Base-by-base conservation (phyloP, 2,329 filamentous ascomycete genomes). In the Penicillium psychrosexuale region DNA sequence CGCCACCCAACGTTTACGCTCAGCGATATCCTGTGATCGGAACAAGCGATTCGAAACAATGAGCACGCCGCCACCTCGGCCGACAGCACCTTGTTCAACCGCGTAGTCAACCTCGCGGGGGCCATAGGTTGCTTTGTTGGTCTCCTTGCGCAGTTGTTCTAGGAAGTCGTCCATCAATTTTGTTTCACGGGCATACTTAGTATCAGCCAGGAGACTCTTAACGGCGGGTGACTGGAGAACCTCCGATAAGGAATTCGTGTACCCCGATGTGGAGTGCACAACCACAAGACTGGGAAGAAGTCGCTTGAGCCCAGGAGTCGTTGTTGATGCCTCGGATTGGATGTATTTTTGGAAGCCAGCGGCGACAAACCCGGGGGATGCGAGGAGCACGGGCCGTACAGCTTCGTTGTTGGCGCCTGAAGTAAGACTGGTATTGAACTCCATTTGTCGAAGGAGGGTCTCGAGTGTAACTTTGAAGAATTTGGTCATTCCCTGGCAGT, bases 121-220 rank as follows among this genome's bases (percentile, higher is more conserved):
- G 0, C 94, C 94, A 73, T 99, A 99, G 82, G 92, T 96, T 2
- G 92, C 93, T 53, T 89, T 84, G 3, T 90, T 89, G 61, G 97
- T 92, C 59, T 97, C 92, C 56, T 84, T 84, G 48, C 92, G 86
- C 56, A 99, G 78, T 57, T 90, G 79, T 0, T 86, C 82, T 64
- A 89, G 85, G 69, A 97, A 91, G 42, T 86, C 84, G 66, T 97
- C 91, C 85, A 99, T 91, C 57, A 90, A 80, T 36, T 81, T 82
- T 1, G 91, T 91, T 73, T 97, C 92, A 57, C 86, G 84, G 3
- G 90, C 87, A 69, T 94, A 97, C 67, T 93, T 94, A 61, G 91
- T 94, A 69, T 97, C 86, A 57, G 87, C 86, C 66, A 97, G 84
- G 61, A 88, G 87, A 1, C 83, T 81, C 47, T 88, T 81, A 8